These are phyloP conservation scores for Rosa rugosa DNA, from an alignment of 306 rosid genomes.

Conservation along the genomic window DNA sequence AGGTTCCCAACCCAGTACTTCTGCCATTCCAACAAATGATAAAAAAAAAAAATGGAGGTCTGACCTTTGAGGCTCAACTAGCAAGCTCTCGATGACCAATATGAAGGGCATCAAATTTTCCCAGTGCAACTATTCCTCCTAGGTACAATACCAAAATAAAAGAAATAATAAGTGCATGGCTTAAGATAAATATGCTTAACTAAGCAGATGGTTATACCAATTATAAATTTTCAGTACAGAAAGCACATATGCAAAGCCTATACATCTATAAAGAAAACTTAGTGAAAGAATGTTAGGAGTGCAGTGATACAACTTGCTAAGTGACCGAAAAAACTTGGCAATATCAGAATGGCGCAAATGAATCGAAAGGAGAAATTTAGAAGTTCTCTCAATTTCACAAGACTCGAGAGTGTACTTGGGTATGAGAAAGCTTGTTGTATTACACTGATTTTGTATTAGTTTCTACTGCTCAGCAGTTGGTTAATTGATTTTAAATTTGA, in stretches of 20 bases:
- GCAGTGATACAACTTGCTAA: slow-evolving; percentile 8
- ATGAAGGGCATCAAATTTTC: too few species aligned
- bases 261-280: neutral
- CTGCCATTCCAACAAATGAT: slow-evolving; percentile 89
- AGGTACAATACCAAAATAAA: too few species aligned
- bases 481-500: neutral
- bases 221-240: neutral
- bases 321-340: neutral
- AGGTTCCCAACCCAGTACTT: slow-evolving; percentile 90
- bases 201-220: neutral
- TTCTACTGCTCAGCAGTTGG: too few species aligned
- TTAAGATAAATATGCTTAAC: too few species aligned
- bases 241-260: neutral
- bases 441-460: neutral
- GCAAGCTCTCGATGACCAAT: too few species aligned
- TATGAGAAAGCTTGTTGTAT: neutral
- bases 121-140: too few species aligned
- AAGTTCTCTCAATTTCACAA: neutral
- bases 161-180: too few species aligned
- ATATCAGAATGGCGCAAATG: neutral
- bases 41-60: slow-evolving; percentile 86
- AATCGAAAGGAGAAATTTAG: neutral
- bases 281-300: neutral
- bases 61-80: too few species aligned
- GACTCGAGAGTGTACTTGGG: neutral